Base-by-base conservation (phyloP, 352 stramenopile genomes). In the Phytophthora uliginosa region DNA sequence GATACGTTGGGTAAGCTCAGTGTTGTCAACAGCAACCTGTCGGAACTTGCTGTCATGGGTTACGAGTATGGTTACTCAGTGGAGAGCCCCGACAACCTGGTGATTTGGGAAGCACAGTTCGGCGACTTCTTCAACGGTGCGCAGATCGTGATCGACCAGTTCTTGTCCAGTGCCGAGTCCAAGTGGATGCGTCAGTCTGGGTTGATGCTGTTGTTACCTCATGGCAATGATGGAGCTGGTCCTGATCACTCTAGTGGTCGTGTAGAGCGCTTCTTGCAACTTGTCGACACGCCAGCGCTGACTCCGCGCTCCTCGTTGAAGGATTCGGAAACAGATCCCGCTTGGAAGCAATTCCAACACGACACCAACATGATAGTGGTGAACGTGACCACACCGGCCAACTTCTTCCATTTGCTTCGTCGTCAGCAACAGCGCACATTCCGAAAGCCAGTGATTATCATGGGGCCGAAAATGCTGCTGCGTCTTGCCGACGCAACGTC, bases 361-460 rank as follows among this genome's bases (percentile, higher is more conserved):
- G 85, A 95, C 61, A 85, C 88, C 22, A 97, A 97, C 76, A 82
- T 97, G 60, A 93, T 95, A 60, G 89, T 98, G 10, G 82, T 85
- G 50, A 95, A 95, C 59, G 71, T 89, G 40, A 97, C 86, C 40
- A 97, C 90, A 17, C 96, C 97, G 1, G 97, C 96, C 40, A 99
- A 99, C 77, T 99, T 99, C 78, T 99, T 99, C 81, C 96, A 99
- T 71, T 83, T 96, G 66, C 81, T 99, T 63, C 93, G 96, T 71
- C 92, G 97, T 65, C 97, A 99, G 66, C 86, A 95, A 58, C 70
- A 83, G 7, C 89, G 88, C 7, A 38, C 69, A 24, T 96, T 93
- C 80, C 87, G 86, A 61, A 95, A 95, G 33, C 89, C 89, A 1
- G 51, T 91, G 10, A 77, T 95, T 22, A 81, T 91, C 20, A 94